phyloP scores from a whole-genome alignment of 1,284 basidiomycete genomes.

The Abortiporus biennis region DNA sequence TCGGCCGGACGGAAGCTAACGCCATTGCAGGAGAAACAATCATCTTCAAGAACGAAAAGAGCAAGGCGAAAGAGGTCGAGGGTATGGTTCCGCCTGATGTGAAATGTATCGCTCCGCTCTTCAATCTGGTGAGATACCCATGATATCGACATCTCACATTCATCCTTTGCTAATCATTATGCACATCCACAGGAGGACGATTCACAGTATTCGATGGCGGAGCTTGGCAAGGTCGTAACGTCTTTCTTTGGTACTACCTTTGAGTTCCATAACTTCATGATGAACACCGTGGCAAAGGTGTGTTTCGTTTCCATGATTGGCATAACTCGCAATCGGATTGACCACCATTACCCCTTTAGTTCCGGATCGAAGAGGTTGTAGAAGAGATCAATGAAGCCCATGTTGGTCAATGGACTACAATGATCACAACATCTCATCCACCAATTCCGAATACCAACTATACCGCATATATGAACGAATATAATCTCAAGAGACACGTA shows the following conservation, averaged over 20 bases:
- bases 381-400: slow-evolving; percentile 90
- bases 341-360: slow-evolving; percentile 22
- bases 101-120: slow-evolving; percentile 67
- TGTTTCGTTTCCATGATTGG: slow-evolving; percentile 9
- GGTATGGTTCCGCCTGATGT: slow-evolving; percentile 52
- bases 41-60: slow-evolving; percentile 67
- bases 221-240: slow-evolving; percentile 68
- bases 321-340: background rate
- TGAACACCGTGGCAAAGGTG: slow-evolving; percentile 67
- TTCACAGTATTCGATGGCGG: slow-evolving; percentile 69
- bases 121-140: slow-evolving; percentile 61
- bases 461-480: slow-evolving; percentile 79
- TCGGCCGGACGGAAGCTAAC: slow-evolving; percentile 58
- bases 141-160: background rate
- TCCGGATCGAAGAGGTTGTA: slow-evolving; percentile 63
- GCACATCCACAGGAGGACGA: slow-evolving; percentile 61
- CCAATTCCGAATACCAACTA: slow-evolving; percentile 74
- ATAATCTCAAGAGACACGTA: slow-evolving; percentile 59
- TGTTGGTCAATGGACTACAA: slow-evolving; percentile 79
- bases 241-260: slow-evolving; percentile 79
- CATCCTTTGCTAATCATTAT: background rate
- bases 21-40: slow-evolving; percentile 62
- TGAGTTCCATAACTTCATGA: slow-evolving; percentile 76
- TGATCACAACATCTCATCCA: slow-evolving; percentile 71
- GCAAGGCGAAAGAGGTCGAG: slow-evolving; percentile 52